A percentile compares a stretch with the other conserved stretches of the same genome.
Conservation (phyloP, 768 basidiomycete species). For the Trametes cubensis region DNA sequence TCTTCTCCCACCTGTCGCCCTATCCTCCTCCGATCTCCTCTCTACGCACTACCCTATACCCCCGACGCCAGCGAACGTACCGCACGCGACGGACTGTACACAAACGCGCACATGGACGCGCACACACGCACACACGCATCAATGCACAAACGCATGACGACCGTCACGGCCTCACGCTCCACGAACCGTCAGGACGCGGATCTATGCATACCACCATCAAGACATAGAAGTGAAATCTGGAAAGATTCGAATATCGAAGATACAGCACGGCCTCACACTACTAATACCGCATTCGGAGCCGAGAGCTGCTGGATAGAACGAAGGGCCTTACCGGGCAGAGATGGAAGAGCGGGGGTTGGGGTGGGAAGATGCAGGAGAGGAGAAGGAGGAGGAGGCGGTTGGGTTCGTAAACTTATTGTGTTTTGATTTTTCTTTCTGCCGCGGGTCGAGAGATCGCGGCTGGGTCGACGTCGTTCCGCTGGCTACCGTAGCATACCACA, state of each 20-base stretch:
- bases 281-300: no score
- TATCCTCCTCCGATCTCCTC: neutral
- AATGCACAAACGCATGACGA: conserved; percentile 1
- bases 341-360: no score
- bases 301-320: no score
- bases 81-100: neutral
- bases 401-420: neutral
- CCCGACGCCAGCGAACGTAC: neutral
- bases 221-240: no score
- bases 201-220: neutral
- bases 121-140: neutral
- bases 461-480: no score
- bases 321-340: no score
- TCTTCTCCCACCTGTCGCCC: neutral
- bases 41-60: neutral
- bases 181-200: conserved; percentile 9
- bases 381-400: neutral
- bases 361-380: neutral
- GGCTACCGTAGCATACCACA: conserved; percentile 14
- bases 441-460: no score
- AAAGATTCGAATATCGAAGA: no score
- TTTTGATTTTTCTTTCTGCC: no score
- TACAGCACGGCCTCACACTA: neutral
- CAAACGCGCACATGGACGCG: neutral
- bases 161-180: conserved; percentile 5